These are phyloP conservation scores for Metschnikowia lochheadii DNA, from an alignment of 805 yeast genomes.

Conservation along the genomic window DNA sequence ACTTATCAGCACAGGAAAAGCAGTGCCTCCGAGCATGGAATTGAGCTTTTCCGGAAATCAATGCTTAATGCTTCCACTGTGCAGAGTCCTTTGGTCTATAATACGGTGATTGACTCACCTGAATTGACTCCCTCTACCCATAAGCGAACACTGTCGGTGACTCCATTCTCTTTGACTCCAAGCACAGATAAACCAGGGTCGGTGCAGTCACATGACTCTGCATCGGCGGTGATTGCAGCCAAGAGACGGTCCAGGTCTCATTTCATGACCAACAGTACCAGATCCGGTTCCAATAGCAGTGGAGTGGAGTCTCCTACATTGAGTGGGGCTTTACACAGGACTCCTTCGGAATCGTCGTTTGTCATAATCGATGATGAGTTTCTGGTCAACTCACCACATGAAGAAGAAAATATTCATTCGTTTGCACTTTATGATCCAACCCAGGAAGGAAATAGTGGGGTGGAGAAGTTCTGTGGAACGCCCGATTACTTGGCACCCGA, in stretches of 20 bases:
- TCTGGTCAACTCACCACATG: constrained; percentile 27
- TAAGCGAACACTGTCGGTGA: constrained; percentile 38
- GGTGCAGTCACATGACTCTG: constrained; percentile 12
- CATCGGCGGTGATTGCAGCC: constrained; percentile 8
- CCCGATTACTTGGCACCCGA: constrained; percentile 98
- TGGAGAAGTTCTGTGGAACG: constrained; percentile 83
- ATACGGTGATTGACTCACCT: constrained; percentile 14
- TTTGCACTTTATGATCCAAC: constrained; percentile 76
- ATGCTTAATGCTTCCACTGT: constrained; percentile 11
- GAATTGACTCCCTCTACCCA: constrained; percentile 18
- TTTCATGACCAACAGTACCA: constrained; percentile 13
- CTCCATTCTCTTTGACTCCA: constrained; percentile 44
- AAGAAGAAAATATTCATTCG: constrained; percentile 22
- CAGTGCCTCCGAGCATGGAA: constrained; percentile 40
- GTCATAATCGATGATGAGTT: constrained; percentile 46
- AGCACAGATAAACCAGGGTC: constrained; percentile 7
- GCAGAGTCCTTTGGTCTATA: constrained; percentile 26
- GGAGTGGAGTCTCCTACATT: constrained; percentile 46
- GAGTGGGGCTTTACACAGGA: constrained; percentile 44
- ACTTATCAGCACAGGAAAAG: constrained; percentile 39
- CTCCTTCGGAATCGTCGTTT: constrained; percentile 56
- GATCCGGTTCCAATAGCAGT: constrained; percentile 37
- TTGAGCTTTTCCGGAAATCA: constrained; percentile 36
- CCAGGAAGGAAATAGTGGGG: constrained; percentile 35
- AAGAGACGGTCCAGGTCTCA: constrained; percentile 17